These are phyloP conservation scores for Backusella sp. DNA, from an alignment of 192 early-diverging fungal genomes.

Conservation along the genomic window DNA sequence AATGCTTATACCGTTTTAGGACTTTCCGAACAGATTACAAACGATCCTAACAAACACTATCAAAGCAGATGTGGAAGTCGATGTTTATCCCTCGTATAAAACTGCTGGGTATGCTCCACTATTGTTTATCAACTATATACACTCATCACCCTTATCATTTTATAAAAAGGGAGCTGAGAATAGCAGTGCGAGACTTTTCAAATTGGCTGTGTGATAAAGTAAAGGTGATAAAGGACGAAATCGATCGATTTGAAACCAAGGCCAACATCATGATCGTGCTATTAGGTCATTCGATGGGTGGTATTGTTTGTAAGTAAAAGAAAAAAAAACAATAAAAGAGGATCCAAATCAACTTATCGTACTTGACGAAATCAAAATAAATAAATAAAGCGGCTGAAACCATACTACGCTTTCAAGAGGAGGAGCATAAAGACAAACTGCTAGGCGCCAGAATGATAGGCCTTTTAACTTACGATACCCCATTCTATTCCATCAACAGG, in stretches of 20 bases:
- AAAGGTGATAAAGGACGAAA: slow-evolving; percentile 28
- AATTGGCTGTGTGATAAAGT: slow-evolving; percentile 47
- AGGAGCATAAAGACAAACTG: not conserved
- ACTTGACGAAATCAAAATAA: not conserved
- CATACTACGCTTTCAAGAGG: slow-evolving; percentile 30
- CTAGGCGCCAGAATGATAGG: slow-evolving; percentile 40
- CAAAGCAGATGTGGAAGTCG: slow-evolving; percentile 42
- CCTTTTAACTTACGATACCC: slow-evolving; percentile 53
- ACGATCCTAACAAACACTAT: slow-evolving; percentile 44
- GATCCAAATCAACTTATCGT: not conserved
- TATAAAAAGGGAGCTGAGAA: slow-evolving; percentile 15
- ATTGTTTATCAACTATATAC: not conserved
- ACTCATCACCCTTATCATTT: not conserved
- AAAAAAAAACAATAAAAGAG: not conserved
- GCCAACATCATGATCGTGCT: slow-evolving; percentile 20
- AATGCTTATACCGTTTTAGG: slow-evolving; percentile 30
- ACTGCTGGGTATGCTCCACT: slow-evolving; percentile 42
- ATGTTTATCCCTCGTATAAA: slow-evolving; percentile 55
- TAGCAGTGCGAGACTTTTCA: slow-evolving; percentile 45
- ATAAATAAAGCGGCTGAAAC: slow-evolving; percentile 43
- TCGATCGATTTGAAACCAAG: slow-evolving; percentile 6
- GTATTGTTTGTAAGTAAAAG: slow-evolving; percentile 50
- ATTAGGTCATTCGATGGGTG: slow-evolving; percentile 56
- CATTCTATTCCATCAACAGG: slow-evolving; percentile 48
- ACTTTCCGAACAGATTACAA: slow-evolving; percentile 51